Evolutionary conservation across 2,329 filamentous ascomycete species (phyloP).

Genomic region (Pseudonectria buxi): DNA sequence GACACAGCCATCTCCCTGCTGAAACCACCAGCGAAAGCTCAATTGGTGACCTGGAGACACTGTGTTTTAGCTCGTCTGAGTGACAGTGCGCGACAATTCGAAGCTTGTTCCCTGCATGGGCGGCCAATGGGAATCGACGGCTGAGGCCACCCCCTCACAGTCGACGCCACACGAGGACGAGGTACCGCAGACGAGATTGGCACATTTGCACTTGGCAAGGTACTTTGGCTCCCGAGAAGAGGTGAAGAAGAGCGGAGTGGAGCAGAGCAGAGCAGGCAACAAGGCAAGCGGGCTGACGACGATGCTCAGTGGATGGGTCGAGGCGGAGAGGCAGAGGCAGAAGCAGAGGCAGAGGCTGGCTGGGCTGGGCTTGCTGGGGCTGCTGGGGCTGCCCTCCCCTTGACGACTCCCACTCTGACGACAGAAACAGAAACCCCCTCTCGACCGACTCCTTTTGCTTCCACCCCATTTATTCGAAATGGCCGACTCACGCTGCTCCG

Average conservation of each 20-base stretch:
- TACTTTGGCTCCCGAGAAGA: too few relatives aligned
- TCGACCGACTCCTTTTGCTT: constrained; percentile 17
- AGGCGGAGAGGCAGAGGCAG: constrained; percentile 9
- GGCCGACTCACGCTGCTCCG: constrained; percentile 13
- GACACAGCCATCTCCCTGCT: constrained; percentile 10
- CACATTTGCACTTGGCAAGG: too few relatives aligned
- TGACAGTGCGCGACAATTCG: constrained; percentile 5
- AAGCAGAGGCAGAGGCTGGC: constrained; percentile 3
- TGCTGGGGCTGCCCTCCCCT: too few relatives aligned
- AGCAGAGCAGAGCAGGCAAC: too few relatives aligned
- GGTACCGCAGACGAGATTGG: too few relatives aligned
- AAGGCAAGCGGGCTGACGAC: too few relatives aligned
- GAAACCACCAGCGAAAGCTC: constrained; percentile 17
- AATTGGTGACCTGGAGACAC: constrained; percentile 7
- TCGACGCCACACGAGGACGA: too few relatives aligned
- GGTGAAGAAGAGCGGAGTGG: too few relatives aligned
- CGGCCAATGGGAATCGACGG: constrained; percentile 9
- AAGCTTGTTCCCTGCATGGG: constrained; percentile 11
- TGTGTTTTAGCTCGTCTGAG: constrained; percentile 7
- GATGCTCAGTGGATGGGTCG: too few relatives aligned
- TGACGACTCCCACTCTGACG: too few relatives aligned
- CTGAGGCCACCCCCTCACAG: constrained; percentile 5
- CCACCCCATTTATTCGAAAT: constrained; percentile 18
- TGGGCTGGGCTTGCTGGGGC: too few relatives aligned
- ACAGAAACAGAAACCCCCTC: too few relatives aligned